Evolutionary conservation across 1,139 yeast species (phyloP).

Genomic region (Saccharomyces hybrid): DNA sequence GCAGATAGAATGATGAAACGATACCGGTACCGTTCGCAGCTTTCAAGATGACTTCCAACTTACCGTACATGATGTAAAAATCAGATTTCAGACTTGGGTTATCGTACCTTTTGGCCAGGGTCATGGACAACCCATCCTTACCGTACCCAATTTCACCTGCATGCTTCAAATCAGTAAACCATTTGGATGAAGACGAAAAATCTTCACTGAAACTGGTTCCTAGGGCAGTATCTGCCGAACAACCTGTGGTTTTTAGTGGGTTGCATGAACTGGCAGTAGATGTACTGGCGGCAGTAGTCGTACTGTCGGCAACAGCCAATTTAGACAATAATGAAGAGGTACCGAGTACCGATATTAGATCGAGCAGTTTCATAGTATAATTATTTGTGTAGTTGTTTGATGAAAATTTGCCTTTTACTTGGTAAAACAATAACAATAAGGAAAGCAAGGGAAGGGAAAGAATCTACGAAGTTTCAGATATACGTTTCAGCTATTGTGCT

Average conservation of each 20-base stretch:
- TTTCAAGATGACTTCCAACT: conserved; percentile 60
- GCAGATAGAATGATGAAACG: conserved; percentile 71
- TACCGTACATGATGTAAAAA: conserved; percentile 82
- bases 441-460: too few relatives aligned
- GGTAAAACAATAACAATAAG: too few relatives aligned
- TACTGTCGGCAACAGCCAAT: conserved; percentile 3
- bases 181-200: conserved; percentile 40
- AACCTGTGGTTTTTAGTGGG: conserved; percentile 34
- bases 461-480: not conserved
- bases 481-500: not conserved
- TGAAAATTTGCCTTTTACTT: too few relatives aligned
- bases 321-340: conserved; percentile 4
- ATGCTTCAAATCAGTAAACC: conserved; percentile 36
- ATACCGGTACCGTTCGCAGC: conserved; percentile 74
- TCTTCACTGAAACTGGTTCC: conserved; percentile 46
- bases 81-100: conserved; percentile 70
- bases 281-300: not conserved
- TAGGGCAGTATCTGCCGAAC: conserved; percentile 49
- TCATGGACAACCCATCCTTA: conserved; percentile 53
- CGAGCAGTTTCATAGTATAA: not conserved
- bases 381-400: not conserved
- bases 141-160: conserved; percentile 14
- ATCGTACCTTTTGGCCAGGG: conserved; percentile 54
- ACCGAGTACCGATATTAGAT: not conserved
- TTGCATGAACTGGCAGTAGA: conserved; percentile 33